phyloP scores from a whole-genome alignment of 305 asterid genomes.

The Fraxinus platypoda region DNA sequence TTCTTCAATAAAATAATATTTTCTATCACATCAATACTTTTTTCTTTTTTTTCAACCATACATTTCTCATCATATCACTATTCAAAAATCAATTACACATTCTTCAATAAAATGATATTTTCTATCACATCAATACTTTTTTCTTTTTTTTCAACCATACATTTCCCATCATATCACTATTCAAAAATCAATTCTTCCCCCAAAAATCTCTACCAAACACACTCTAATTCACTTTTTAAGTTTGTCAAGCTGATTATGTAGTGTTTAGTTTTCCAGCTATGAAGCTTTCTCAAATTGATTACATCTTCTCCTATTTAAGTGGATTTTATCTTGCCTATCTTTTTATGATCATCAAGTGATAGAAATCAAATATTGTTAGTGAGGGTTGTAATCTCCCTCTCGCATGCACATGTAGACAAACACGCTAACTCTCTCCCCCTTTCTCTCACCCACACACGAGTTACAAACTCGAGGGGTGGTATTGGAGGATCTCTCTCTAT shows the following conservation, averaged over 20 bases:
- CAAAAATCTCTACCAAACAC: no score
- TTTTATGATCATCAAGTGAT: constrained; percentile 4
- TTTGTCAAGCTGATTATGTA: constrained; percentile 2
- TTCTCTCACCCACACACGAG: neutral
- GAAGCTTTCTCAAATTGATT: neutral
- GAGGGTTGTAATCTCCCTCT: neutral
- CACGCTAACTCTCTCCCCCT: neutral
- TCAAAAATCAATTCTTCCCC: no score
- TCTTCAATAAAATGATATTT: no score
- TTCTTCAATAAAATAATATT: no score
- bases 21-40: no score
- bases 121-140: no score
- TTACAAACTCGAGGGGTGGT: neutral
- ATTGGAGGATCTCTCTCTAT: neutral
- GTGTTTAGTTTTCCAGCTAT: neutral
- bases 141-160: no score
- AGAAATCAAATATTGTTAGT: constrained; percentile 8
- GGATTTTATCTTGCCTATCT: neutral
- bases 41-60: no score
- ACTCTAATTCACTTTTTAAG: constrained; percentile 14
- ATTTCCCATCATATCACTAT: no score
- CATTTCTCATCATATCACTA: no score
- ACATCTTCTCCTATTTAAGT: constrained; percentile 15
- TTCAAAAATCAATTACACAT: no score
- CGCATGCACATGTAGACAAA: neutral